Evolutionary conservation across 768 basidiomycete species (phyloP).

Genomic region (Hemileccinum rubropunctum): DNA sequence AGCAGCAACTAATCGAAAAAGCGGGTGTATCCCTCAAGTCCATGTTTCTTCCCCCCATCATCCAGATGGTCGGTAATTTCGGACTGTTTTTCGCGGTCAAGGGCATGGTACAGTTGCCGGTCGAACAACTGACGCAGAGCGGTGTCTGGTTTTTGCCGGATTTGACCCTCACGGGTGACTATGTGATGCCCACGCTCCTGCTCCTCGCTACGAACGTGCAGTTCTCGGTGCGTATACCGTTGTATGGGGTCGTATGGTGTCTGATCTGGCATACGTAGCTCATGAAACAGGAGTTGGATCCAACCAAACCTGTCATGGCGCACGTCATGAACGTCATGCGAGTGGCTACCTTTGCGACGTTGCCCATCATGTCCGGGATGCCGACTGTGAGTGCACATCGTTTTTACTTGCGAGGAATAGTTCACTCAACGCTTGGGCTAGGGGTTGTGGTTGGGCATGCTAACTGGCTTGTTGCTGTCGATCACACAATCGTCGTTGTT

Average conservation of each 20-base stretch:
- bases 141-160: conserved; percentile 75
- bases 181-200: conserved; percentile 61
- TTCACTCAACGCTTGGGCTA: conserved; percentile 23
- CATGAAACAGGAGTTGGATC: conserved; percentile 54
- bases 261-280: conserved; percentile 27
- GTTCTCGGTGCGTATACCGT: conserved; percentile 51
- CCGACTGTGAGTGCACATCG: conserved; percentile 57
- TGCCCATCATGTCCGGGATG: conserved; percentile 55
- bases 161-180: conserved; percentile 78
- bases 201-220: conserved; percentile 65
- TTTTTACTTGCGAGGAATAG: not conserved
- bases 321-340: conserved; percentile 71
- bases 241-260: not conserved
- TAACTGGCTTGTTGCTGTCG: conserved; percentile 46
- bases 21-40: conserved; percentile 61
- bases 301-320: conserved; percentile 49
- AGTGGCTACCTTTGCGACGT: conserved; percentile 48
- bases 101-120: conserved; percentile 64
- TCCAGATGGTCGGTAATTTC: conserved; percentile 76
- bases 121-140: conserved; percentile 73
- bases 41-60: conserved; percentile 52
- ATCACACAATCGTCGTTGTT: conserved; percentile 48
- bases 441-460: conserved; percentile 60
- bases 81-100: conserved; percentile 83
- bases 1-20: conserved; percentile 54